Evolutionary conservation across 805 yeast species (phyloP).

Genomic region (Saccharomycopsis sp.): DNA sequence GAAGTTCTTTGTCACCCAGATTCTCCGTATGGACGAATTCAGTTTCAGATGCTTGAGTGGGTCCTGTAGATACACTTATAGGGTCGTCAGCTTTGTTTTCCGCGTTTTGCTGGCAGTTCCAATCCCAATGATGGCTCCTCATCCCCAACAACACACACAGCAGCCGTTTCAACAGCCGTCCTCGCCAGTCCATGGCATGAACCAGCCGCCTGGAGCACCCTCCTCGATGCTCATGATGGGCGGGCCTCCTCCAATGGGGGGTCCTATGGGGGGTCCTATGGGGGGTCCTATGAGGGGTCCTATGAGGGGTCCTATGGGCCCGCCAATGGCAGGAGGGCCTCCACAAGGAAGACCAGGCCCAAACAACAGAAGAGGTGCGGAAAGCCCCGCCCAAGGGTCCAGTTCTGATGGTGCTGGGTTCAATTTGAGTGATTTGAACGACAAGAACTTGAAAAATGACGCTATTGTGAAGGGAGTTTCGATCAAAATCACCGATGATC

Average conservation of each 20-base stretch:
- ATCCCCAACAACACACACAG: not conserved
- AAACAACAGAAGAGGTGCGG: not conserved
- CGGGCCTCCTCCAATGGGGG: constrained; percentile 3
- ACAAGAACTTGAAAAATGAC: not conserved
- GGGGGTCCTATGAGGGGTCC: not conserved
- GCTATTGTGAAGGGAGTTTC: not conserved
- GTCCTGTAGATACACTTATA: not conserved
- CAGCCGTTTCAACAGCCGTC: not conserved
- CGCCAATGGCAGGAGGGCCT: not conserved
- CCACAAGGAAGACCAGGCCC: not conserved
- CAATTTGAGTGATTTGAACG: constrained; percentile 1
- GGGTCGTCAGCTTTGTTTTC: not conserved
- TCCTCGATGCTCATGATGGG: not conserved
- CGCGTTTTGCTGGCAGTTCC: not conserved
- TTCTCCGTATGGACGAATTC: not conserved
- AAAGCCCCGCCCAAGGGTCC: not conserved
- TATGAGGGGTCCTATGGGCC: constrained; percentile 4
- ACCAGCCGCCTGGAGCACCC: not conserved
- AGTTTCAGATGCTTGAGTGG: not conserved
- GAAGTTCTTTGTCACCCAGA: not conserved
- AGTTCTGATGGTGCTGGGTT: not conserved
- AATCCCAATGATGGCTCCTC: not conserved
- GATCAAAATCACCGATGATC: not conserved
- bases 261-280: constrained; percentile 1
- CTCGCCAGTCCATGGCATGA: not conserved